phyloP scores from a whole-genome alignment of 73 alveolate species.

The Paraurostyla sp. region DNA sequence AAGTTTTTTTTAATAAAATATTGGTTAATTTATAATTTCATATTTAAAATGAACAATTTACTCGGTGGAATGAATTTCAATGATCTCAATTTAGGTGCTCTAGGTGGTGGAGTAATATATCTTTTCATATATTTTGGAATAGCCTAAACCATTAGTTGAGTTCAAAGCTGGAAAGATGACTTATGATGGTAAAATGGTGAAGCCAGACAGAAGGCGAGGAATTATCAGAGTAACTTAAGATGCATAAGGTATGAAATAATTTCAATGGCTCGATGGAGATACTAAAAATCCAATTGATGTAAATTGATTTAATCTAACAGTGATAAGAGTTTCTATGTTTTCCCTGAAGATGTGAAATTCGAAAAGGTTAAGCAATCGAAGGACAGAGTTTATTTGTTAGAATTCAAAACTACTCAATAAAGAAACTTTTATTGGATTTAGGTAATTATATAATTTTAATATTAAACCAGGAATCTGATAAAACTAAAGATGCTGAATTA shows the following conservation, averaged over 20 bases:
- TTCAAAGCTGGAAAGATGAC: slow-evolving; percentile 89
- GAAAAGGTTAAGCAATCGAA: slow-evolving; percentile 75
- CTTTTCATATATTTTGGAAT: neutral
- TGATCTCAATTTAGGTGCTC: slow-evolving; percentile 5
- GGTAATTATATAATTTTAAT: slow-evolving; percentile 14
- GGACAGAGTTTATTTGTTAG: slow-evolving; percentile 77
- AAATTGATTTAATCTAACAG: neutral
- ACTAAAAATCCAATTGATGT: slow-evolving; percentile 68
- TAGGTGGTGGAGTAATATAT: neutral
- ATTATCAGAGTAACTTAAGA: slow-evolving; percentile 66
- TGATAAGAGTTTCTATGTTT: slow-evolving; percentile 48
- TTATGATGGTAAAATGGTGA: slow-evolving; percentile 79
- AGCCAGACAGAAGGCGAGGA: slow-evolving; percentile 88
- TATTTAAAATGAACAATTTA: slow-evolving; percentile 20
- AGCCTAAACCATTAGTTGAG: slow-evolving; percentile 75
- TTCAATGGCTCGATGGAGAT: slow-evolving; percentile 74
- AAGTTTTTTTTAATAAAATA: neutral
- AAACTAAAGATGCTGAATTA: slow-evolving; percentile 61
- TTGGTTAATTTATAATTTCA: neutral
- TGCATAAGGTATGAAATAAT: slow-evolving; percentile 56
- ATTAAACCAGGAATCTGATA: slow-evolving; percentile 52
- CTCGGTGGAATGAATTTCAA: no score
- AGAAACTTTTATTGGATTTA: slow-evolving; percentile 80
- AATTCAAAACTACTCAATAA: slow-evolving; percentile 54
- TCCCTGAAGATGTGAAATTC: slow-evolving; percentile 75